These are phyloP conservation scores for Syzygium oleosum DNA, from an alignment of 345 rosid species.

Conservation along the genomic window DNA sequence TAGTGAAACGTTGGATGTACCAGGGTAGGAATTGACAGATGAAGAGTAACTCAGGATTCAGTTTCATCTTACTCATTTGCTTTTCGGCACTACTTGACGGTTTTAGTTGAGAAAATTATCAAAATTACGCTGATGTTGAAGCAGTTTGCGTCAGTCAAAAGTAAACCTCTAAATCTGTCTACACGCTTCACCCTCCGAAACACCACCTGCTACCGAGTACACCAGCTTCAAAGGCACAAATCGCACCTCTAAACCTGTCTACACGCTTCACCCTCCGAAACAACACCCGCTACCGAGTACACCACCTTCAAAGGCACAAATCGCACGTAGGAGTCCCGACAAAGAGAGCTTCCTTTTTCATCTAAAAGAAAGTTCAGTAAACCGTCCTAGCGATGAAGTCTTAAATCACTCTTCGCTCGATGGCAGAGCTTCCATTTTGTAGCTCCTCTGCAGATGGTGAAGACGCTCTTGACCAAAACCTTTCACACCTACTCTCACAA, in stretches of 20 bases:
- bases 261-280: background rate
- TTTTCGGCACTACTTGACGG: background rate
- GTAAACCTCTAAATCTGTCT: background rate
- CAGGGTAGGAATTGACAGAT: background rate
- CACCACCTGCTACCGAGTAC: too few relatives aligned
- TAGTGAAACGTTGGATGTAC: background rate
- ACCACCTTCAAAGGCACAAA: too few relatives aligned
- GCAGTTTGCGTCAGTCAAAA: background rate
- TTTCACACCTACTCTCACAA: fast-evolving
- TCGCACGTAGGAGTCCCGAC: too few relatives aligned
- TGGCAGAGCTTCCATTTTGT: background rate
- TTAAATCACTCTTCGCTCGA: background rate
- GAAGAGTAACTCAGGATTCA: background rate
- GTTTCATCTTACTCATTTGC: background rate
- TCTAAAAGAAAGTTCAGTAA: background rate
- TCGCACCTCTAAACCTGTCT: background rate
- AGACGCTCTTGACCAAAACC: background rate
- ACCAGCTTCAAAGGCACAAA: too few relatives aligned
- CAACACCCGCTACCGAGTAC: too few relatives aligned
- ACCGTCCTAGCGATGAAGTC: background rate
- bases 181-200: background rate
- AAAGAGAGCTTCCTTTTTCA: background rate
- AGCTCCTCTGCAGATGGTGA: background rate
- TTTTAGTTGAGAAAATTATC: background rate
- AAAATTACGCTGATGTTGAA: background rate